Percentiles rank a stretch among this genome's conserved stretches.
phyloP scores from a whole-genome alignment of 2,329 filamentous ascomycete genomes.

The Teratosphaeria nubilosa region DNA sequence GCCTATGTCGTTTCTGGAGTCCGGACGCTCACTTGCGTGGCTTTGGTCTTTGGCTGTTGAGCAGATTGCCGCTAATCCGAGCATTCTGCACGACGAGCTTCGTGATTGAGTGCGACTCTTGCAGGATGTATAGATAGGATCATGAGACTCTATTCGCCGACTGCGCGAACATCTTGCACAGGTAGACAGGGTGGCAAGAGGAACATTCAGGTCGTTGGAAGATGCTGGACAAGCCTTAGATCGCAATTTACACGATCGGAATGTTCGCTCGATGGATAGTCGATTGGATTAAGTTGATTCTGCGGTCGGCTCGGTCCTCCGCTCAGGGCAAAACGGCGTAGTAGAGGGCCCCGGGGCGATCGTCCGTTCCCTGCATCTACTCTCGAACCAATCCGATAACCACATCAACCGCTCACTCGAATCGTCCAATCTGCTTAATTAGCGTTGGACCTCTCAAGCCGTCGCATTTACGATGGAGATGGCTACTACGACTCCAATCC shows the following conservation, averaged over 20 bases:
- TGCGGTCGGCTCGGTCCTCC: not conserved
- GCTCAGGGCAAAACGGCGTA: not conserved
- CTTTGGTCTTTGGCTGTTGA: not conserved
- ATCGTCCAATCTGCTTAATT: not conserved
- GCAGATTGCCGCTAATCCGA: not conserved
- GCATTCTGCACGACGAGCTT: not conserved
- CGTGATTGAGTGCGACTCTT: not conserved
- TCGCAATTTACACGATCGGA: not conserved
- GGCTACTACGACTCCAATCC: not conserved
- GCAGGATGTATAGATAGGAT: not conserved
- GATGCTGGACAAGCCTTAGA: not conserved
- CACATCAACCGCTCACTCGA: not conserved
- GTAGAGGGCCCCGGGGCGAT: not conserved
- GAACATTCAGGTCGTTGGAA: not conserved
- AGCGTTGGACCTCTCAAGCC: not conserved
- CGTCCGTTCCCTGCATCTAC: not conserved
- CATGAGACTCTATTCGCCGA: not conserved
- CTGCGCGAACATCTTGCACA: not conserved
- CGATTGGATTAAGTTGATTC: not conserved
- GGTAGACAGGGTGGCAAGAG: not conserved
- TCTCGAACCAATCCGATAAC: not conserved
- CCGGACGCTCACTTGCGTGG: not conserved
- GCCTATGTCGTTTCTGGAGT: too few relatives aligned
- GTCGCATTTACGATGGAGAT: not conserved
- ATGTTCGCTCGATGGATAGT: not conserved